Conservation (phyloP, 306 rosid species). For the Senna tora region DNA sequence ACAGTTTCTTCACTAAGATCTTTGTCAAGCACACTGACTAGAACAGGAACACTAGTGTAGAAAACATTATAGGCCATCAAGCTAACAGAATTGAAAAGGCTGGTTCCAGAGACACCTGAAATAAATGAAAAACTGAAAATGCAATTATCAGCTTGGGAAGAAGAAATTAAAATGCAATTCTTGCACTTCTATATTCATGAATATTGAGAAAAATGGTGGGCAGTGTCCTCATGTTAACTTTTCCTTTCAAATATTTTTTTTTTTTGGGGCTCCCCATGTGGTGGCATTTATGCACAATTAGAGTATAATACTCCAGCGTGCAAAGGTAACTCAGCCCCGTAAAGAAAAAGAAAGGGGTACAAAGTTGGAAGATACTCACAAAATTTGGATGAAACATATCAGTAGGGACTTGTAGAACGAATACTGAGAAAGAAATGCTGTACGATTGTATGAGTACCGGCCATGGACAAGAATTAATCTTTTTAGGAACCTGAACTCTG, state of each 20-base stretch:
- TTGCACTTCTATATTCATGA: conserved; percentile 15
- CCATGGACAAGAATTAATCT: conserved; percentile 98
- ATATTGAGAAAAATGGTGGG: conserved; percentile 23
- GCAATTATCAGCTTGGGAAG: conserved; percentile 54
- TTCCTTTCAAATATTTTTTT: conserved; percentile 6
- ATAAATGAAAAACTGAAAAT: conserved; percentile 88
- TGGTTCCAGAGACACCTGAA: conserved; percentile 99
- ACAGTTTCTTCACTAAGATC: conserved; percentile 96
- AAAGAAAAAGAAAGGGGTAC: conserved; percentile 17
- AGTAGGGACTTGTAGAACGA: conserved; percentile 95
- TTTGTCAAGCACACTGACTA: conserved; percentile 93
- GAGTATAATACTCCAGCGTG: neutral
- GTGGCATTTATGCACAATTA: conserved; percentile 17
- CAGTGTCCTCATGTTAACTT: conserved; percentile 3
- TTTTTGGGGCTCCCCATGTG: conserved; percentile 10
- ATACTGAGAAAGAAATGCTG: conserved; percentile 94
- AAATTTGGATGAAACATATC: conserved; percentile 95
- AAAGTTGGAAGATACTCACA: conserved; percentile 61
- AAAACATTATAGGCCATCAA: conserved; percentile 99
- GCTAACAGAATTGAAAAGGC: conserved; percentile 98
- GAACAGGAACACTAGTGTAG: conserved; percentile 96
- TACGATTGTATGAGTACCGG: conserved; percentile 97
- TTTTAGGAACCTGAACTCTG: conserved; percentile 93
- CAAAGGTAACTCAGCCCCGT: neutral
- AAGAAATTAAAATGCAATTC: conserved; percentile 16